These are phyloP conservation scores for Diaporthe caulivora DNA, from an alignment of 2,329 filamentous ascomycete species.

Conservation along the genomic window DNA sequence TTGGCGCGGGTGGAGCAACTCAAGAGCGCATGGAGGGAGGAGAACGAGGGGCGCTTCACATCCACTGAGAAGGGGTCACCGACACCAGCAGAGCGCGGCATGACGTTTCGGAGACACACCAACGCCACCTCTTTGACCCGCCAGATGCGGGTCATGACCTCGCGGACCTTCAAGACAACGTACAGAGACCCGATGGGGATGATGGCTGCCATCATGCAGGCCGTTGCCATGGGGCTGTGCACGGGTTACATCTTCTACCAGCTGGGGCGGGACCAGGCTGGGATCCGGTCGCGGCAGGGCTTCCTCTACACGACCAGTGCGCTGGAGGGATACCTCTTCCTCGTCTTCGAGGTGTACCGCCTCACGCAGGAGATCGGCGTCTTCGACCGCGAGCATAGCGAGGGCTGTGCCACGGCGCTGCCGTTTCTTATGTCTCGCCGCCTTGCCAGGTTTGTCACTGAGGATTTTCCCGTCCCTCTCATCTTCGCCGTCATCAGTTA, in stretches of 20 bases:
- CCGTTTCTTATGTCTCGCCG: slow-evolving; percentile 79
- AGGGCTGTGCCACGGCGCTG: slow-evolving; percentile 77
- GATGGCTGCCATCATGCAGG: slow-evolving; percentile 76
- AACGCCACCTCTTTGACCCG: slow-evolving; percentile 68
- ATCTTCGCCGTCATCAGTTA: slow-evolving; percentile 80
- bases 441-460: slow-evolving; percentile 75
- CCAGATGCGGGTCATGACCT: slow-evolving; percentile 75
- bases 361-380: slow-evolving; percentile 80
- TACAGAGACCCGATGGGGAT: slow-evolving; percentile 84
- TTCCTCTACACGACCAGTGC: slow-evolving; percentile 79
- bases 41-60: slow-evolving; percentile 48
- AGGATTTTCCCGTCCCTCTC: slow-evolving; percentile 80
- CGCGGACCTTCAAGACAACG: slow-evolving; percentile 77
- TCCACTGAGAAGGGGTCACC: slow-evolving; percentile 41
- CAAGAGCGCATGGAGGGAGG: slow-evolving; percentile 68
- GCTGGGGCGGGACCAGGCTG: slow-evolving; percentile 73
- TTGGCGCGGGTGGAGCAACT: slow-evolving; percentile 71
- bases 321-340: slow-evolving; percentile 81
- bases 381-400: slow-evolving; percentile 81
- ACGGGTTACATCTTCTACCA: slow-evolving; percentile 80
- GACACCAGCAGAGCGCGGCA: not conserved
- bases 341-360: slow-evolving; percentile 82
- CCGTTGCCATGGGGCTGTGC: slow-evolving; percentile 77
- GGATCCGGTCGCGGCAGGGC: slow-evolving; percentile 80
- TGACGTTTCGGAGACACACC: slow-evolving; percentile 45